Evolutionary conservation across 495 filamentous ascomycete species (phyloP).

Genomic region (Jackrogersella multiformis): DNA sequence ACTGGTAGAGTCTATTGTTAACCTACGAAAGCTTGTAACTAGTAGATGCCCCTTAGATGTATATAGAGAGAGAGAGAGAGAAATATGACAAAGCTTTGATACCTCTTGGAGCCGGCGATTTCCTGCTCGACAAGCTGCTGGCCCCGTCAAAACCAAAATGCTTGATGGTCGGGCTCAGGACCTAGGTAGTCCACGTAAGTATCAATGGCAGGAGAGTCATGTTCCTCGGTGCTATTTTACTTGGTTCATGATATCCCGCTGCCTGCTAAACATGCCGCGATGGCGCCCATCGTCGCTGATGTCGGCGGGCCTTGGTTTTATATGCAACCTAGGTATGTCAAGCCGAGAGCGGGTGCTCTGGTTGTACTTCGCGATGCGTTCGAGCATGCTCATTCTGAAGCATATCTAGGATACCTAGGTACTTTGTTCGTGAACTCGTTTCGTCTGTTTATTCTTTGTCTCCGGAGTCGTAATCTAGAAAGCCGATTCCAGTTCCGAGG

Average conservation of each 20-base stretch:
- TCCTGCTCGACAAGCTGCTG: slow-evolving; percentile 22
- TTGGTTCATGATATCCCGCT: slow-evolving; percentile 39
- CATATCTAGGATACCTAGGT: background rate
- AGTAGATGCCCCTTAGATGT: background rate
- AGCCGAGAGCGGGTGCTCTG: slow-evolving; percentile 24
- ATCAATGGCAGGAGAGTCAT: background rate
- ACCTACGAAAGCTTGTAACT: background rate
- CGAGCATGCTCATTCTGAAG: slow-evolving; percentile 35
- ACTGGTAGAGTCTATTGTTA: slow-evolving; percentile 11
- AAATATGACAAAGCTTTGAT: too few species aligned
- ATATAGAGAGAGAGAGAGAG: background rate
- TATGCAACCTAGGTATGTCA: slow-evolving; percentile 11
- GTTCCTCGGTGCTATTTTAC: slow-evolving; percentile 13
- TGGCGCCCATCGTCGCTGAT: slow-evolving; percentile 29
- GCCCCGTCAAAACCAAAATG: slow-evolving; percentile 40
- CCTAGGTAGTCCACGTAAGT: slow-evolving; percentile 9
- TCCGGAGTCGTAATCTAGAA: background rate
- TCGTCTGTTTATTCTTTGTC: background rate
- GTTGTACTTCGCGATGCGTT: slow-evolving; percentile 39
- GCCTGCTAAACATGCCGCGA: slow-evolving; percentile 28
- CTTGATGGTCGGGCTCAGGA: slow-evolving; percentile 39
- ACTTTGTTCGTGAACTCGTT: background rate
- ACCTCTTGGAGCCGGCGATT: slow-evolving; percentile 29
- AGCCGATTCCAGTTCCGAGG: background rate
- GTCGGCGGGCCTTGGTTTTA: slow-evolving; percentile 28